phyloP scores from a whole-genome alignment of 352 stramenopile species.

The Globisporangium megalacanthum region DNA sequence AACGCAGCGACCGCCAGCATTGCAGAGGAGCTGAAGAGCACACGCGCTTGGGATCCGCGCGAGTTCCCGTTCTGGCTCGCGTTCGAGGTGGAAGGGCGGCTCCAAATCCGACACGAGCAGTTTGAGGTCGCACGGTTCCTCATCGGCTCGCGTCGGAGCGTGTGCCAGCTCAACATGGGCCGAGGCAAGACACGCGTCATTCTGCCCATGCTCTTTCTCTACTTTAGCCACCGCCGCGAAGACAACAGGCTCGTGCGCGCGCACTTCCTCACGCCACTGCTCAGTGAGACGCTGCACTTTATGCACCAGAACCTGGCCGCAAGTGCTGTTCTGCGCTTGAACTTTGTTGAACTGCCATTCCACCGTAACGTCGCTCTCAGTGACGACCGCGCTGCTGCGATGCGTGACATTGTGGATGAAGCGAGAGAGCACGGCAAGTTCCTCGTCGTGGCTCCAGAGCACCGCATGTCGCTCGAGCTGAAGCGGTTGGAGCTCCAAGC shows the following conservation, averaged over 20 bases:
- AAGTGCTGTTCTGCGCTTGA: slow-evolving; percentile 23
- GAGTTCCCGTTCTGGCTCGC: slow-evolving; percentile 78
- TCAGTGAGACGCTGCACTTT: slow-evolving; percentile 62
- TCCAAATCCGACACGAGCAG: slow-evolving; percentile 82
- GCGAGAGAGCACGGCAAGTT: slow-evolving; percentile 34
- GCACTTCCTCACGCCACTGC: slow-evolving; percentile 53
- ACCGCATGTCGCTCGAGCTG: slow-evolving; percentile 85
- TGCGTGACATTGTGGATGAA: slow-evolving; percentile 34
- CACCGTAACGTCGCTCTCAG: slow-evolving; percentile 45
- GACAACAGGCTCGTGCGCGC: slow-evolving; percentile 32
- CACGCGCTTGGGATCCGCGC: slow-evolving; percentile 36
- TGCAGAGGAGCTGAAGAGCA: slow-evolving; percentile 46
- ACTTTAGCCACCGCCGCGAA: slow-evolving; percentile 28
- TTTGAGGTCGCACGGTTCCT: slow-evolving; percentile 67
- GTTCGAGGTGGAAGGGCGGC: slow-evolving; percentile 76
- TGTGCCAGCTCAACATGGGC: slow-evolving; percentile 88
- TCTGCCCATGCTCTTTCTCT: slow-evolving; percentile 82
- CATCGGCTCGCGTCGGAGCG: slow-evolving; percentile 41
- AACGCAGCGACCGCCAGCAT: slow-evolving; percentile 20
- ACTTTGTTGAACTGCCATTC: slow-evolving; percentile 65
- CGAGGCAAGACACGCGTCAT: slow-evolving; percentile 85
- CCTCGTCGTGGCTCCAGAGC: slow-evolving; percentile 78
- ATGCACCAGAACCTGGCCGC: slow-evolving; percentile 55
- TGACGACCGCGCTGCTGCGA: slow-evolving; percentile 14
- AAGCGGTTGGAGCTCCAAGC: slow-evolving; percentile 56